phyloP scores from a whole-genome alignment of 139 green algal genomes.

The Astrephomene gubernaculifera region DNA sequence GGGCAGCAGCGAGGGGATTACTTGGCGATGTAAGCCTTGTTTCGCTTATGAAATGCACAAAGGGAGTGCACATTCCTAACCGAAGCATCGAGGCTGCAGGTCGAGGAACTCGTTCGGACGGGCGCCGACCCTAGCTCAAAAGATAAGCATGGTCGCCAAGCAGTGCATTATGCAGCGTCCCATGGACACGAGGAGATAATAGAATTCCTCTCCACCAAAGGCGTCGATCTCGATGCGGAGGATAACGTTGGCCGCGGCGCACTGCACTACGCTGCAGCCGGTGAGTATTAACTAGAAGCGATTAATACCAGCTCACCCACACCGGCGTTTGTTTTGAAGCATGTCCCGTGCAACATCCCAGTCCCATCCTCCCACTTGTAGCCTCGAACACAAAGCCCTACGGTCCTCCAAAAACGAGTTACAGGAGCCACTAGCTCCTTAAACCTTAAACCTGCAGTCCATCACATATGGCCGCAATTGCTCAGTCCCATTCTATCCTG shows the following conservation, averaged over 20 bases:
- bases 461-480: background rate
- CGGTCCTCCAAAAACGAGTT: background rate
- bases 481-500: too few relatives aligned
- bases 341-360: background rate
- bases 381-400: background rate
- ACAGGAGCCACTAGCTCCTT: background rate
- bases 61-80: too few relatives aligned
- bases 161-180: constrained; percentile 77
- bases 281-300: constrained; percentile 8
- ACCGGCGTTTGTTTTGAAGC: background rate
- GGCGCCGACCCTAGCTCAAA: constrained; percentile 61
- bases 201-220: constrained; percentile 54
- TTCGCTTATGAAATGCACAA: too few relatives aligned
- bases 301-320: background rate
- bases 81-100: too few relatives aligned
- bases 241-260: constrained; percentile 64
- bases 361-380: background rate
- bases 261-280: constrained; percentile 74
- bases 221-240: constrained; percentile 77
- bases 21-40: constrained; percentile 70
- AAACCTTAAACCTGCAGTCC: background rate
- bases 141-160: constrained; percentile 68
- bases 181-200: constrained; percentile 70
- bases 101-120: constrained; percentile 66
- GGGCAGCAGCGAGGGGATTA: constrained; percentile 73